Evolutionary conservation across 768 basidiomycete species (phyloP).

Genomic region (Phlebiopsis gigantea): DNA sequence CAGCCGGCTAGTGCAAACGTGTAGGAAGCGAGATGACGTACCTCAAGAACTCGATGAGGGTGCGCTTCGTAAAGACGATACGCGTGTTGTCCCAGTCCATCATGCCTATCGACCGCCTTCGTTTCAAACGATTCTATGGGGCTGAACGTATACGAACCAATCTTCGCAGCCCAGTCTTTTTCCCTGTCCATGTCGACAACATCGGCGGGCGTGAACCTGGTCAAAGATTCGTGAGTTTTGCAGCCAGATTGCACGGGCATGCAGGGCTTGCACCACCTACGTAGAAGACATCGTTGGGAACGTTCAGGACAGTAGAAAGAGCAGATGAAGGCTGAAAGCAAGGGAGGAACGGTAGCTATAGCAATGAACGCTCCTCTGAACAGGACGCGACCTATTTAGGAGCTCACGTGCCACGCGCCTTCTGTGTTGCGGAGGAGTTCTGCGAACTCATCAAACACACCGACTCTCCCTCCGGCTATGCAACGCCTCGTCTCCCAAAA

Average conservation of each 20-base stretch:
- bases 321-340: background rate
- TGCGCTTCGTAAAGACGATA: slow-evolving; percentile 77
- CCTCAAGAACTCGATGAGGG: slow-evolving; percentile 75
- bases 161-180: slow-evolving; percentile 63
- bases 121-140: background rate
- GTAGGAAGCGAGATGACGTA: slow-evolving; percentile 27
- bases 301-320: background rate
- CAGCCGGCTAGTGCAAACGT: background rate
- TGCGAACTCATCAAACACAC: background rate
- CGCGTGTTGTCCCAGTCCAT: slow-evolving; percentile 75
- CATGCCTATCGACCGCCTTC: slow-evolving; percentile 44
- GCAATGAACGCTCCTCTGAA: background rate
- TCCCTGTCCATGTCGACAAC: slow-evolving; percentile 60
- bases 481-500: background rate
- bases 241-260: background rate
- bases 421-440: background rate
- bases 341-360: slow-evolving; percentile 5
- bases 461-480: background rate
- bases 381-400: background rate
- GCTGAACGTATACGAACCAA: slow-evolving; percentile 40
- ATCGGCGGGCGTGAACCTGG: slow-evolving; percentile 54
- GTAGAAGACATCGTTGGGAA: slow-evolving; percentile 34
- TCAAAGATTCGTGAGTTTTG: background rate
- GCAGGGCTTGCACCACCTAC: slow-evolving; percentile 21
- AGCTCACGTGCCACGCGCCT: slow-evolving; percentile 6